phyloP scores from a whole-genome alignment of 768 basidiomycete species.

The Trichaptum fuscoviolaceum region DNA sequence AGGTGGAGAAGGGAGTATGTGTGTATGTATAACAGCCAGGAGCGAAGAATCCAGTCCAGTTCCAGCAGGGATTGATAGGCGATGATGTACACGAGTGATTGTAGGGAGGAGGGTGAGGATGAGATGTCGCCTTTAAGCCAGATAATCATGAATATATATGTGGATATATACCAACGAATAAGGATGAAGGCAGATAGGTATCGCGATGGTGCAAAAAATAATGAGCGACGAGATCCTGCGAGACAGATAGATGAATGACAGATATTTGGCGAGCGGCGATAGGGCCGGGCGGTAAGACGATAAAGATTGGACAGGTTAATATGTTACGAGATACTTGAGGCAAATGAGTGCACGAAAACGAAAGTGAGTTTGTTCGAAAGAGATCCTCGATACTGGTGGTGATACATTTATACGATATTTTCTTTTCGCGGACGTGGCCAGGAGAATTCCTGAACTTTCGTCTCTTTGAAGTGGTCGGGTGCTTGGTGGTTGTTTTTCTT shows the following conservation, averaged over 20 bases:
- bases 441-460: background rate
- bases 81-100: background rate
- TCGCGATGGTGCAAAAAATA: background rate
- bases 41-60: slow-evolving; percentile 1
- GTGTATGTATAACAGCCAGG: background rate
- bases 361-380: background rate
- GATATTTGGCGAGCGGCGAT: background rate
- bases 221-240: background rate
- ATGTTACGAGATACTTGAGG: background rate
- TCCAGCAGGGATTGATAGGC: background rate
- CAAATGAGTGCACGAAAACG: background rate
- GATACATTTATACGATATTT: background rate
- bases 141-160: no score
- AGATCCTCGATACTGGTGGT: background rate
- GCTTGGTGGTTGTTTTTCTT: background rate
- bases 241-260: background rate
- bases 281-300: background rate
- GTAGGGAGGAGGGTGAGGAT: no score
- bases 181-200: background rate
- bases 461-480: background rate
- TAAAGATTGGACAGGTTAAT: background rate
- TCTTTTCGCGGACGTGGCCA: background rate
- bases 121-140: no score
- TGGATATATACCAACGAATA: no score
- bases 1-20: background rate